Evolutionary conservation across 192 early-diverging fungal species (phyloP).

Genomic region (Entomortierella beljakovae): DNA sequence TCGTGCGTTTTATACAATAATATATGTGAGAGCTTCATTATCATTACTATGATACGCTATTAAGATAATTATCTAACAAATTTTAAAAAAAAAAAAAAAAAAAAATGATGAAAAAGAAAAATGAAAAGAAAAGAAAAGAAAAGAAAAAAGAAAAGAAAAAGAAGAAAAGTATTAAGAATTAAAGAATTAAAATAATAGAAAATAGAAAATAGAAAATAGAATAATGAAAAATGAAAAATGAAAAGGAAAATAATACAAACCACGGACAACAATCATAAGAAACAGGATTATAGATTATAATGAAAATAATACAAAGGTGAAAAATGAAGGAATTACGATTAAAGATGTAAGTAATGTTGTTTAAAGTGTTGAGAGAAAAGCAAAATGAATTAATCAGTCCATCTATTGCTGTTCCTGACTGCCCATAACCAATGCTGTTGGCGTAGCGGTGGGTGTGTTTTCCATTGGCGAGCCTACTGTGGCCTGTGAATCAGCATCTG

Average conservation of each 20-base stretch:
- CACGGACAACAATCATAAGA: not conserved
- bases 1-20: too few species aligned
- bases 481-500: not conserved
- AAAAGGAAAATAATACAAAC: slow-evolving; percentile 2
- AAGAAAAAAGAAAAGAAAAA: not conserved
- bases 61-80: too few species aligned
- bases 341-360: not conserved
- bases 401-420: not conserved
- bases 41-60: too few species aligned
- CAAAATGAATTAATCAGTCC: too few species aligned
- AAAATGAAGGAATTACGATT: not conserved
- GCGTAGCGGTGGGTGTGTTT: not conserved
- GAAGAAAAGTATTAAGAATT: not conserved
- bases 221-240: slow-evolving; percentile 14
- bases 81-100: not conserved
- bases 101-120: not conserved
- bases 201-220: not conserved
- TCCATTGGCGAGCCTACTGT: not conserved
- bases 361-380: too few species aligned
- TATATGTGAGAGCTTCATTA: too few species aligned
- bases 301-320: not conserved
- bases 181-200: slow-evolving; percentile 1
- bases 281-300: not conserved
- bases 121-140: not conserved
- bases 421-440: not conserved